Evolutionary conservation across 148 eudicot species (phyloP), one percentile per base, ranked within the genome.

Genomic region (Amaranthus cruentus): DNA sequence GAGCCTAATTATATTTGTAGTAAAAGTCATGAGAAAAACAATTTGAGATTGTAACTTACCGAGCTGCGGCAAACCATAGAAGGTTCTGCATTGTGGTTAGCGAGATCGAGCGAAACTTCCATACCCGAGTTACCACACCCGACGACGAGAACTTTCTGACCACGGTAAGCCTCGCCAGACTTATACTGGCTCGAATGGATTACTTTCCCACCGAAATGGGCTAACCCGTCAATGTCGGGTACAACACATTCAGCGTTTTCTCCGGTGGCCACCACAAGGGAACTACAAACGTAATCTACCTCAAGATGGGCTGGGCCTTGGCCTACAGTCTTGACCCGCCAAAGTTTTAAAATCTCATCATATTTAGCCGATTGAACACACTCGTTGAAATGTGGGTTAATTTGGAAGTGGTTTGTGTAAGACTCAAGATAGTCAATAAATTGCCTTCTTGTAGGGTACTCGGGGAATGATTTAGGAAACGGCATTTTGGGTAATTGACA

Each of bases 101-200:
- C 83, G 52, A 92, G 88, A 75, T 92, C 97, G 48, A 92, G 91
- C 44, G 90, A 87, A 47, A 92, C 84, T 47, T 92, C 97, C 97
- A 92, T 92, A 64, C 96, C 97, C 3, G 97, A 92, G 72, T 92
- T 92, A 1, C 97, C 96, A 69, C 96, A 92, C 3, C 97, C 97
- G 44, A 92, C 97, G 5, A 92, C 97, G 15, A 92, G 76, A 0
- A 92, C 96, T 12, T 64, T 72, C 74, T 90, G 84, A 4, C 97
- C 96, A 4, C 58, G 21, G 76, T 75, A 90, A 13, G 66, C 71
- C 57, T 87, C 83, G 6, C 97, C 97, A n/a, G 92, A 87, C 75
- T 84, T 90, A 54, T 92, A 92, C 62, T 90, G 90, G 10, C 87
- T 81, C 21, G 84, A 90, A 42, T 92, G 97, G 4, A 88, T 50